phyloP scores from a whole-genome alignment of 2,329 filamentous ascomycete genomes.

The Ophiostoma populinum region DNA sequence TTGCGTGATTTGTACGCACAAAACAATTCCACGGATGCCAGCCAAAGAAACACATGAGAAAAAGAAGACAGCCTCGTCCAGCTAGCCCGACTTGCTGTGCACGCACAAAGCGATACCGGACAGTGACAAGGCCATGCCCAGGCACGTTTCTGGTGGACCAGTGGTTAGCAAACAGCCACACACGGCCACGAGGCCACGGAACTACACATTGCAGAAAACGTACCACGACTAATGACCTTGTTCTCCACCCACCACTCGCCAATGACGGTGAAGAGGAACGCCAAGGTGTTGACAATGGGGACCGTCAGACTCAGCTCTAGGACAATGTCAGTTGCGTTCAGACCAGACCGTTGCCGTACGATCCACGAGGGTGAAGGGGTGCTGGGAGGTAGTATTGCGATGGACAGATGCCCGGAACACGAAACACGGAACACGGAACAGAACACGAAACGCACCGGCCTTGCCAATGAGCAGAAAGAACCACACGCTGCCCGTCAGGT shows the following conservation, averaged over 20 bases:
- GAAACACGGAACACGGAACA: not conserved
- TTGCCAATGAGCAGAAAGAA: slow-evolving; percentile 90
- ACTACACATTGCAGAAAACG: slow-evolving; percentile 15
- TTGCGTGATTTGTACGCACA: too few relatives aligned
- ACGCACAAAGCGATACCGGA: slow-evolving; percentile 73
- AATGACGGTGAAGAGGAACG: slow-evolving; percentile 88
- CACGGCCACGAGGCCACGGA: not conserved
- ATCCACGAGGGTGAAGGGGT: not conserved
- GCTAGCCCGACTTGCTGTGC: slow-evolving; percentile 37
- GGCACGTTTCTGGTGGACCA: slow-evolving; percentile 48
- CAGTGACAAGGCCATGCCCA: slow-evolving; percentile 66
- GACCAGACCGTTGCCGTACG: not conserved
- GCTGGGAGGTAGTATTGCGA: slow-evolving; percentile 4
- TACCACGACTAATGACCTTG: slow-evolving; percentile 74
- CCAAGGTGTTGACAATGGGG: slow-evolving; percentile 83
- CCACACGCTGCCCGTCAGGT: slow-evolving; percentile 87
- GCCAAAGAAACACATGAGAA: not conserved
- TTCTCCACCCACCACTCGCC: slow-evolving; percentile 91
- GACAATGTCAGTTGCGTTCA: not conserved
- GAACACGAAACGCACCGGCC: slow-evolving; percentile 46
- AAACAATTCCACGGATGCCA: too few relatives aligned
- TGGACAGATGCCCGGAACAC: not conserved
- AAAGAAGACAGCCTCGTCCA: too few relatives aligned
- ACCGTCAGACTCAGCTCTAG: slow-evolving; percentile 82
- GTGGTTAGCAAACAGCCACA: not conserved